These are phyloP conservation scores for Pholiota adiposa DNA, from an alignment of 1,284 basidiomycete species.

Conservation along the genomic window DNA sequence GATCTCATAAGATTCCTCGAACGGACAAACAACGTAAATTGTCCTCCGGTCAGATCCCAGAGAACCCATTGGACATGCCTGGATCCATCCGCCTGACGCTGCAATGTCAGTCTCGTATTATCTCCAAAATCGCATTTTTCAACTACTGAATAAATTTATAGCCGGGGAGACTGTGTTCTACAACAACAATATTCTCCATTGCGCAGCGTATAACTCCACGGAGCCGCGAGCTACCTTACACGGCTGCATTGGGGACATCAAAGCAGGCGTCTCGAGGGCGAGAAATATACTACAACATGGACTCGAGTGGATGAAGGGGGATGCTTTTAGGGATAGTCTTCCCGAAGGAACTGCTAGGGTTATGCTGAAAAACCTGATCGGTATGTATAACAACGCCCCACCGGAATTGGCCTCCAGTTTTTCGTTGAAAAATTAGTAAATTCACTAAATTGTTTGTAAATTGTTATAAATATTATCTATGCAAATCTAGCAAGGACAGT, in stretches of 20 bases:
- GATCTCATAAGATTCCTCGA: conserved; percentile 65
- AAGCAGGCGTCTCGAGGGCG: conserved; percentile 68
- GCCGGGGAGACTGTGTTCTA: conserved; percentile 82
- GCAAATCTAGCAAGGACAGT: too few species aligned
- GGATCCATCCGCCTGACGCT: conserved; percentile 64
- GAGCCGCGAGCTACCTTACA: conserved; percentile 73
- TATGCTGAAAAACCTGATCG: conserved; percentile 67
- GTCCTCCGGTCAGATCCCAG: conserved; percentile 59
- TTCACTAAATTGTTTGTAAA: background rate
- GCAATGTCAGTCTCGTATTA: conserved; percentile 48
- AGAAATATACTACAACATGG: conserved; percentile 84
- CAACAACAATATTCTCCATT: conserved; percentile 82
- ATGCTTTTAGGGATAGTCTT: conserved; percentile 55
- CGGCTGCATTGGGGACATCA: conserved; percentile 69
- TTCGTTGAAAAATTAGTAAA: conserved; percentile 41
- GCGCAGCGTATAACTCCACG: conserved; percentile 64
- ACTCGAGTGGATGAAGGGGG: conserved; percentile 73
- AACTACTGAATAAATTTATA: conserved; percentile 18
- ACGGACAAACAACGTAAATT: conserved; percentile 62
- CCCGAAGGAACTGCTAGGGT: conserved; percentile 45
- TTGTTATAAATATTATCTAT: background rate
- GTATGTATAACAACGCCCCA: conserved; percentile 50
- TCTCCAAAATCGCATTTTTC: background rate
- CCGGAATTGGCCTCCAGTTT: conserved; percentile 50
- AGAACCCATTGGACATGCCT: conserved; percentile 71